These are phyloP conservation scores for Candida tibetensis DNA, from an alignment of 805 yeast genomes.

Conservation along the genomic window DNA sequence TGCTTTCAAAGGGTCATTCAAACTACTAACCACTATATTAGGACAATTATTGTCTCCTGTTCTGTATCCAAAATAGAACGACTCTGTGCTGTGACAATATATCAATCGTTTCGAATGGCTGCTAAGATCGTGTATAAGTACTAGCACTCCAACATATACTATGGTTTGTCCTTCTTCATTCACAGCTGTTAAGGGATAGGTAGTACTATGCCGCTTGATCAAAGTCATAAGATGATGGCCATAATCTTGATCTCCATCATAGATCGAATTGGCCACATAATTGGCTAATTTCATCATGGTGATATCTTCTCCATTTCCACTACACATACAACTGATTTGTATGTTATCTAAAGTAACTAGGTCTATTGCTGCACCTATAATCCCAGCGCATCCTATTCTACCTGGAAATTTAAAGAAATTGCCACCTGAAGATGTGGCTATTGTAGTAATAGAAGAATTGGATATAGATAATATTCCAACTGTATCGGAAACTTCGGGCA, in stretches of 20 bases:
- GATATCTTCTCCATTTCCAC: slow-evolving; percentile 60
- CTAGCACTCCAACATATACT: slow-evolving; percentile 33
- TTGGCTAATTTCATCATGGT: slow-evolving; percentile 42
- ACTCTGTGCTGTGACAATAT: slow-evolving; percentile 38
- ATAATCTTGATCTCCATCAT: slow-evolving; percentile 17
- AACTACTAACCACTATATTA: slow-evolving; percentile 22
- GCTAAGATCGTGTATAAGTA: slow-evolving; percentile 15
- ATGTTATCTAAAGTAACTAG: slow-evolving; percentile 13
- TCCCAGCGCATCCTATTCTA: slow-evolving; percentile 53
- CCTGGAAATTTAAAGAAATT: slow-evolving; percentile 48
- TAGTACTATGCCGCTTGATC: slow-evolving; percentile 11
- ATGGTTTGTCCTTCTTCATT: slow-evolving; percentile 8
- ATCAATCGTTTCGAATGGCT: slow-evolving; percentile 13
- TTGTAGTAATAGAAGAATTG: slow-evolving; percentile 10
- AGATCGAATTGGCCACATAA: slow-evolving; percentile 13
- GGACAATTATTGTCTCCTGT: too few relatives aligned
- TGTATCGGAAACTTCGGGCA: slow-evolving; percentile 38
- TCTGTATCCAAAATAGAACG: slow-evolving; percentile 23
- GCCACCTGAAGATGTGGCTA: slow-evolving; percentile 53
- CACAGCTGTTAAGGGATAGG: slow-evolving; percentile 12
- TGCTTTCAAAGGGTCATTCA: slow-evolving; percentile 10
- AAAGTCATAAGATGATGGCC: slow-evolving; percentile 17
- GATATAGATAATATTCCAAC: slow-evolving; percentile 37
- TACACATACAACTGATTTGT: slow-evolving; percentile 39
- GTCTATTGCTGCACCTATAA: slow-evolving; percentile 46